Percentiles rank a stretch among this genome's conserved stretches.
These are phyloP conservation scores for Russula sp. DNA, from an alignment of 768 basidiomycete genomes.

Conservation along the genomic window DNA sequence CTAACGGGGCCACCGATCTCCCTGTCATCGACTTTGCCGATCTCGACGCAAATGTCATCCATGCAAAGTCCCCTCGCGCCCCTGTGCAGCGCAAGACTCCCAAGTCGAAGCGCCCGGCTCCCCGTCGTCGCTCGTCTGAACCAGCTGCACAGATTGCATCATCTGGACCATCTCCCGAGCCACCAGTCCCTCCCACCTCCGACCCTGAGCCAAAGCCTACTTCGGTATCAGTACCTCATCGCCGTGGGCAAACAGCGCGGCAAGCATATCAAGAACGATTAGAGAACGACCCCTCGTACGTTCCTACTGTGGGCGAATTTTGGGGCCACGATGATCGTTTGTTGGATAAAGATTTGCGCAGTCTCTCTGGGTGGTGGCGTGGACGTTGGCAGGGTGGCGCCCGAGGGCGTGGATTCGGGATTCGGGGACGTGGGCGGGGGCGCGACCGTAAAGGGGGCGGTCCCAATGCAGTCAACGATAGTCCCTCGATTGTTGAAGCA, in stretches of 20 bases:
- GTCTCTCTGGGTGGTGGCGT: slow-evolving; percentile 84
- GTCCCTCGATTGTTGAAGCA: slow-evolving; percentile 19
- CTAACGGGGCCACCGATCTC: slow-evolving; percentile 56
- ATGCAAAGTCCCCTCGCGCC: slow-evolving; percentile 29
- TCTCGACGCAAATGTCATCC: slow-evolving; percentile 27
- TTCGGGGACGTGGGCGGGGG: slow-evolving; percentile 45
- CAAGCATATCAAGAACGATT: slow-evolving; percentile 82
- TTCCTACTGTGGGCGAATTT: slow-evolving; percentile 86
- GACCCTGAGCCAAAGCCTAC: slow-evolving; percentile 32
- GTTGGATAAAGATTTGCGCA: slow-evolving; percentile 72
- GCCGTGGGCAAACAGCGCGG: slow-evolving; percentile 56
- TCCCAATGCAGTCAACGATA: slow-evolving; percentile 18
- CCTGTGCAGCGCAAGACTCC: slow-evolving; percentile 23
- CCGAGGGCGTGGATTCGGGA: slow-evolving; percentile 48
- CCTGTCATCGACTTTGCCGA: slow-evolving; percentile 81
- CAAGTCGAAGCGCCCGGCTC: slow-evolving; percentile 29
- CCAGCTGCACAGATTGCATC: slow-evolving; percentile 11
- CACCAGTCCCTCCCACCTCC: slow-evolving; percentile 22
- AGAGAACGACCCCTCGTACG: slow-evolving; percentile 79
- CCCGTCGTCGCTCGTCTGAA: slow-evolving; percentile 29
- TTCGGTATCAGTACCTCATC: slow-evolving; percentile 28
- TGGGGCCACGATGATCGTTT: slow-evolving; percentile 94
- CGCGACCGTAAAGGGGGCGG: slow-evolving; percentile 3
- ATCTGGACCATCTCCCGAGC: slow-evolving; percentile 29
- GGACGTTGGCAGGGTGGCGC: slow-evolving; percentile 68